These are phyloP conservation scores for Cytospora chrysosperma DNA, from an alignment of 2,329 filamentous ascomycete genomes.

Conservation along the genomic window DNA sequence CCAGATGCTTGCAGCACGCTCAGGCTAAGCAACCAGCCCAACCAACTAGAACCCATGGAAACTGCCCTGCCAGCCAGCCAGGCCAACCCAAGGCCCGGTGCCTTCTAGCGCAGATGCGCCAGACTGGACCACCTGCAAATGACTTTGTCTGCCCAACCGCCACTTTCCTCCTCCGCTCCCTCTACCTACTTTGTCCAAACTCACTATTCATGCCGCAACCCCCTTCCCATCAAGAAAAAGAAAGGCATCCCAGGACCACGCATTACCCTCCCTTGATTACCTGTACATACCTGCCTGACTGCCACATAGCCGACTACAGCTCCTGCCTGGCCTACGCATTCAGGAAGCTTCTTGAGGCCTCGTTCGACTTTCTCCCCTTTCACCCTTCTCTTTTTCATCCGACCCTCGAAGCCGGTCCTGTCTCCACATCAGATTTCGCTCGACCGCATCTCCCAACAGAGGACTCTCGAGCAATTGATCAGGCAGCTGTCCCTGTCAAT, in stretches of 20 bases:
- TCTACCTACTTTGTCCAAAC: not conserved
- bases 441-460: not conserved
- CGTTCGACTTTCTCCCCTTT: constrained; percentile 3
- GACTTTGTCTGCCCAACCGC: constrained; percentile 2
- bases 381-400: constrained; percentile 12
- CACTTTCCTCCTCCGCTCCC: constrained; percentile 15
- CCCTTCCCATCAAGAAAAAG: constrained; percentile 1
- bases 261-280: constrained; percentile 6
- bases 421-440: constrained; percentile 13
- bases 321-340: not conserved
- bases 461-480: not conserved
- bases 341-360: constrained; percentile 5
- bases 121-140: constrained; percentile 5
- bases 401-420: constrained; percentile 7
- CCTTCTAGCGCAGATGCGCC: not conserved
- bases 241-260: constrained; percentile 6
- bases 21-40: not conserved
- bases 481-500: not conserved
- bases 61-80: not conserved
- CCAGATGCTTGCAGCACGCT: constrained; percentile 1
- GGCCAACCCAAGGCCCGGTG: not conserved
- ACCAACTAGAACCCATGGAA: constrained; percentile 4
- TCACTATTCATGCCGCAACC: not conserved
- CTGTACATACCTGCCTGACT: not conserved
- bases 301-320: not conserved